Evolutionary conservation across 2,329 filamentous ascomycete species (phyloP), one percentile per base, ranked within the genome.

Genomic region (Rhexocercosporidium sp.): DNA sequence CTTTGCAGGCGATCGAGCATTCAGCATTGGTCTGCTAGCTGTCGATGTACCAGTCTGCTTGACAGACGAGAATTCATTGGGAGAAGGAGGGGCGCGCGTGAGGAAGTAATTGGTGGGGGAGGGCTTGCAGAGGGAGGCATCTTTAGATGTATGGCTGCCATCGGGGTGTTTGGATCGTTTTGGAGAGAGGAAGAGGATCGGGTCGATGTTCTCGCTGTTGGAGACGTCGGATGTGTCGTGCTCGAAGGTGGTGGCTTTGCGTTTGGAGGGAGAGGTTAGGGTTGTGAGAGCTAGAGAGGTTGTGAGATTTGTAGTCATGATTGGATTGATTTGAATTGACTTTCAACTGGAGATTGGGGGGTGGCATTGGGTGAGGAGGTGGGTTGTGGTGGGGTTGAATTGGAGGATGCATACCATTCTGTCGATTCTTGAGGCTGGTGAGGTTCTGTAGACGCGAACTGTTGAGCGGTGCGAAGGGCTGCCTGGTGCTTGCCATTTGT

Each of bases 381-480:
- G 62, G 46, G 53, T 64, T 56, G 46, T 51, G 60, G 29, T 59
- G 29, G 56, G 57, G 53, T 51, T 39, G 64, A 51, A 7, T 41
- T 20, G 34, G 59, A 51, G 34, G 46, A 34, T 51, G 68, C 72
- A 73, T 85, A 90, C 88, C 85, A 83, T 90, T 90, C 77, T 94
- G 92, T 79, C 89, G 85, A 79, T 94, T 94, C 83, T 94, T 95
- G 60, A 90, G 81, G 80, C 88, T 93, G 29, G 89, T 90, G 74
- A 95, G 82, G 71, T 83, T 88, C 78, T 93, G 90, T 29, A 94
- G 83, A 72, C 92, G 88, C 65, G 88, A 82, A 73, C 84, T 85
- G 77, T 92, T 88, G 64, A 94, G 83, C 59, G 90, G 90, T 77
- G 89, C 92, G 78, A 94, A 94, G 6, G 92, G 92, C 80, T 93